Evolutionary conservation across 78 protist species (phyloP).

Genomic region (Andalucia godoyi): DNA sequence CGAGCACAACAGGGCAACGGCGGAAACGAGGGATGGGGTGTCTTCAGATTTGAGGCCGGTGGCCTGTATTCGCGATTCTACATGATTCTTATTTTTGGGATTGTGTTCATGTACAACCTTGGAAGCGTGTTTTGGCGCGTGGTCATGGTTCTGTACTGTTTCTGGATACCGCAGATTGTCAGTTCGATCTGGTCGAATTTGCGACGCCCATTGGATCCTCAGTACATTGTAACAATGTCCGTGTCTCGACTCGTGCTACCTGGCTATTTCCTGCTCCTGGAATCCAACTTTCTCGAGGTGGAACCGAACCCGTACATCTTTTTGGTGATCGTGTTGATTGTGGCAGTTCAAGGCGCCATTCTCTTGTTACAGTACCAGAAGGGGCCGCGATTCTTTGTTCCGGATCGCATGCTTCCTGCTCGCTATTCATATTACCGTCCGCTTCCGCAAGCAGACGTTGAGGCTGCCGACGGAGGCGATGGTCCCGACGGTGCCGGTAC

Average conservation of each 20-base stretch:
- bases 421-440: not conserved
- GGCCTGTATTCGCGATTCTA: conserved; percentile 54
- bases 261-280: no score
- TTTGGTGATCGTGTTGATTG: conserved; percentile 33
- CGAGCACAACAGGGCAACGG: conserved; percentile 51
- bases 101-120: conserved; percentile 45
- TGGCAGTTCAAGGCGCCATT: conserved; percentile 16
- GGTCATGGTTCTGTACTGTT: conserved; percentile 45
- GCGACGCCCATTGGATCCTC: conserved; percentile 13
- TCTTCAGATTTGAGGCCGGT: conserved; percentile 40
- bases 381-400: conserved; percentile 68
- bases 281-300: no score
- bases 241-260: conserved; percentile 31
- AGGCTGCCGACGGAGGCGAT: not conserved
- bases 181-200: not conserved
- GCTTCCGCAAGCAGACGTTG: not conserved
- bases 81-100: conserved; percentile 29
- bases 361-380: conserved; percentile 30
- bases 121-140: conserved; percentile 15
- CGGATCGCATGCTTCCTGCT: conserved; percentile 20
- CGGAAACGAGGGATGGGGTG: conserved; percentile 27
- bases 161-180: conserved; percentile 62
- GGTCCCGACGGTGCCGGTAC: no score
- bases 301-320: no score
- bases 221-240: conserved; percentile 44